Conservation (phyloP, 495 filamentous ascomycete genomes). For the Trichodelitschia bisporula region DNA sequence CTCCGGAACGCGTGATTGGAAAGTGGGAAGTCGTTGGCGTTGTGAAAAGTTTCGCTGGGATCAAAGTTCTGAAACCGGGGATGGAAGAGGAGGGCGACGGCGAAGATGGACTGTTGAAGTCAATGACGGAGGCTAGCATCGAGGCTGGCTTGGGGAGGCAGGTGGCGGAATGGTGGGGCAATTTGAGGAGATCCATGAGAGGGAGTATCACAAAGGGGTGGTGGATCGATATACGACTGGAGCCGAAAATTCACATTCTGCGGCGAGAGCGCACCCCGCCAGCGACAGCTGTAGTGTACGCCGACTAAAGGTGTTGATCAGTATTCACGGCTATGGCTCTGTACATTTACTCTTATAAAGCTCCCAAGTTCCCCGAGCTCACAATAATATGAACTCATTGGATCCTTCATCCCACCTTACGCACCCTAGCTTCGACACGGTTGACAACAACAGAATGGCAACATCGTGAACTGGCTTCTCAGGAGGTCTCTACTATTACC, state of each 20-base stretch:
- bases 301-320: too few species aligned
- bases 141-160: constrained; percentile 9
- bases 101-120: constrained; percentile 1
- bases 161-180: constrained; percentile 22
- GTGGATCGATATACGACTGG: constrained; percentile 29
- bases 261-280: too few species aligned
- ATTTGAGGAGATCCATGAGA: constrained; percentile 17
- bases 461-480: too few species aligned
- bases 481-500: too few species aligned
- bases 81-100: constrained; percentile 4
- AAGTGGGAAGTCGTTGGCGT: constrained; percentile 47
- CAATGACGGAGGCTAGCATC: background rate
- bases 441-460: too few species aligned
- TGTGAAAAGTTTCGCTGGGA: constrained; percentile 44
- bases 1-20: constrained; percentile 30
- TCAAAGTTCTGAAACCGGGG: constrained; percentile 36
- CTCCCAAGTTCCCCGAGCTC: too few species aligned
- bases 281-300: too few species aligned
- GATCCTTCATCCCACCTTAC: too few species aligned
- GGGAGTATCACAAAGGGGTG: constrained; percentile 7
- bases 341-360: too few species aligned
- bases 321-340: too few species aligned
- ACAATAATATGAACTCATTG: too few species aligned
- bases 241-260: constrained; percentile 21
- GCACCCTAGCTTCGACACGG: too few species aligned